phyloP scores from a whole-genome alignment of 148 eudicot species.

The Amaranthus hypochondriacus region DNA sequence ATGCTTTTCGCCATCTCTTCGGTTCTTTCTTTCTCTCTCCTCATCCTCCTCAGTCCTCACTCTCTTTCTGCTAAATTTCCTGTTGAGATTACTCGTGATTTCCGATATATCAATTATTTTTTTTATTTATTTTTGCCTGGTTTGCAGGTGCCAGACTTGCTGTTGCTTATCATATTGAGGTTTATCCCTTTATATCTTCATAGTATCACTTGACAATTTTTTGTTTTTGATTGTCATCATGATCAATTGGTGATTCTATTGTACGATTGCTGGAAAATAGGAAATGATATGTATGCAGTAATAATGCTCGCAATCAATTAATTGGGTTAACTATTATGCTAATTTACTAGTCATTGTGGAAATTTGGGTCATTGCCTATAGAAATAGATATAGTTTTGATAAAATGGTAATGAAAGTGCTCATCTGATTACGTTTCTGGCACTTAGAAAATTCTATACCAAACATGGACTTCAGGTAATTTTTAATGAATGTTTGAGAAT shows the following conservation, averaged over 20 bases:
- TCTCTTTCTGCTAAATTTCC: not conserved
- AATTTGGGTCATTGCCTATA: not conserved
- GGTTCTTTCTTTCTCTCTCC: slow-evolving; percentile 38
- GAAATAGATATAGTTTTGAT: not conserved
- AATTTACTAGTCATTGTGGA: not conserved
- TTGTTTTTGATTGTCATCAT: not conserved
- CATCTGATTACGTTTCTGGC: too few relatives aligned
- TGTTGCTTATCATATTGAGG: slow-evolving; percentile 85
- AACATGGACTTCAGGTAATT: too few relatives aligned
- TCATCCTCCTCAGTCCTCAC: not conserved
- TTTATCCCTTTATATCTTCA: slow-evolving; percentile 12
- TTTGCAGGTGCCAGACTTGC: slow-evolving; percentile 80
- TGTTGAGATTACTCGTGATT: not conserved
- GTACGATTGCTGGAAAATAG: not conserved
- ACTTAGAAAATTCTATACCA: too few relatives aligned
- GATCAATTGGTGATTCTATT: not conserved
- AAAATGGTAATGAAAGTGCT: too few relatives aligned
- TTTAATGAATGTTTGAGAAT: not conserved
- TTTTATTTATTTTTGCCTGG: not conserved
- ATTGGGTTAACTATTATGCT: not conserved
- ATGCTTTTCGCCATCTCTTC: slow-evolving; percentile 93
- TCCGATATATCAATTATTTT: too few relatives aligned
- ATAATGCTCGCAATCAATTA: not conserved
- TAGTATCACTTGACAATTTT: not conserved
- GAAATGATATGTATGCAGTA: not conserved